Base-by-base conservation (phyloP, 257 asterid species). In the Petunia axillaris region DNA sequence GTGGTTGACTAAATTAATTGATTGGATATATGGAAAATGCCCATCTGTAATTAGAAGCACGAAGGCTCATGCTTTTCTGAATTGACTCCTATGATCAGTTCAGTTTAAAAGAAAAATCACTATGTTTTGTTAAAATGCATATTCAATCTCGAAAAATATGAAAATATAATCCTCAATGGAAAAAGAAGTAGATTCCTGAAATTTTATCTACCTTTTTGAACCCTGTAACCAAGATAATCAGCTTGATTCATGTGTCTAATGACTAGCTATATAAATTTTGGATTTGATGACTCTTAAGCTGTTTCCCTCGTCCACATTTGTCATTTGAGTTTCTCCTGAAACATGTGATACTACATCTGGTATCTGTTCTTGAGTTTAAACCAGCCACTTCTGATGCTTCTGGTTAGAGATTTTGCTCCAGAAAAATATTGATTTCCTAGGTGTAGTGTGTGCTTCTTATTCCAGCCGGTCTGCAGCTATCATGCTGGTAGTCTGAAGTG, bases 331-430 rank as follows among this genome's bases (percentile, higher is more conserved):
- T 65, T 5, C 36, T 39, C 10, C 74, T 65, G 52, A 65, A 65
- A 65, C 11, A 0, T 65, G 74, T 65, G 73, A 65, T 14, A 10
- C 52, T 39, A 14, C 50, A 65, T 11, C 73, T 4, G 36, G 40
- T 50, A 65, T 65, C 74, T 65, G 74, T 35, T 65, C 74, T 65
- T 65, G 74, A 65, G 50, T 9, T 39, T 48, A 65, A 13, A 39
- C 50, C 46, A 39, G 25, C 25, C 25, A 39, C 8, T 38, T 14
- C 39, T 39, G 50, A 65, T 65, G 74, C 40, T 39, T 65, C 74
- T 65, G 10, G 39, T n/a, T 13, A 65, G 74, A 65, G 50, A 2
- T 38, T 64, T 64, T 64, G 50, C 50, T 64, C 50, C 50, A 39
- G 35, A 16, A 64, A 64, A 10, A 15, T 16, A 16, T 9, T n/a